Evolutionary conservation across 1,139 yeast genomes (phyloP).

Genomic region (Pichia sp.): DNA sequence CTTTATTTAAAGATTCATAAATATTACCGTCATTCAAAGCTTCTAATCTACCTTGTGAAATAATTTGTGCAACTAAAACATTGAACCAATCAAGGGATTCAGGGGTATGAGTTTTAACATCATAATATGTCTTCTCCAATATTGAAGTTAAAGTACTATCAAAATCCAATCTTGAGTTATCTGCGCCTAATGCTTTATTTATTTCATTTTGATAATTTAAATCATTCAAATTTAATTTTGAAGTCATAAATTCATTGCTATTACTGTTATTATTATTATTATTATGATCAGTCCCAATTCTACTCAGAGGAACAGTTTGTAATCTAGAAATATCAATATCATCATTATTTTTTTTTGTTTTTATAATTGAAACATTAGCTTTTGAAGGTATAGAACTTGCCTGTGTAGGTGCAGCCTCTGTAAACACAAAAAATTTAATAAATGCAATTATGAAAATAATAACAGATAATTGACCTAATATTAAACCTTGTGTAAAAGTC

Average conservation of each 20-base stretch:
- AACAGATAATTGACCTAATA: conserved; percentile 81
- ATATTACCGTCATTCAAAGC: conserved; percentile 82
- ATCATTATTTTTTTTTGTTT: conserved; percentile 18
- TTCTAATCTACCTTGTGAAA: conserved; percentile 79
- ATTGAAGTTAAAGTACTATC: conserved; percentile 13
- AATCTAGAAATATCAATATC: conserved; percentile 11
- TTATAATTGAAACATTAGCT: conserved; percentile 24
- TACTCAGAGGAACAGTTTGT: conserved; percentile 3
- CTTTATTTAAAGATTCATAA: conserved; percentile 56
- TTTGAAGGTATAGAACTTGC: conserved; percentile 21
- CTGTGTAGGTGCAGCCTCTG: conserved; percentile 46
- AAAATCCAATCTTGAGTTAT: conserved; percentile 7
- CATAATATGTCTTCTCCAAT: conserved; percentile 86
- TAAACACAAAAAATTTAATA: conserved; percentile 82
- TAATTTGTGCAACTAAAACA: conserved; percentile 85
- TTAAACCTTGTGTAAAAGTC: conserved; percentile 74
- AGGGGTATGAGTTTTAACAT: conserved; percentile 78
- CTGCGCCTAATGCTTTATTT: conserved; percentile 4
- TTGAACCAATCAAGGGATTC: conserved; percentile 97
- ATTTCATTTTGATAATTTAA: conserved; percentile 7
- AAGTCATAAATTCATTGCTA: background rate
- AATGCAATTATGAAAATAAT: conserved; percentile 67
- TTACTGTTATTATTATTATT: background rate
- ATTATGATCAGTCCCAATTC: conserved; percentile 1
- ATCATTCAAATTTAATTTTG: background rate